Evolutionary conservation across 2,329 filamentous ascomycete genomes (phyloP).

Genomic region (Cladophialophora psammophila): DNA sequence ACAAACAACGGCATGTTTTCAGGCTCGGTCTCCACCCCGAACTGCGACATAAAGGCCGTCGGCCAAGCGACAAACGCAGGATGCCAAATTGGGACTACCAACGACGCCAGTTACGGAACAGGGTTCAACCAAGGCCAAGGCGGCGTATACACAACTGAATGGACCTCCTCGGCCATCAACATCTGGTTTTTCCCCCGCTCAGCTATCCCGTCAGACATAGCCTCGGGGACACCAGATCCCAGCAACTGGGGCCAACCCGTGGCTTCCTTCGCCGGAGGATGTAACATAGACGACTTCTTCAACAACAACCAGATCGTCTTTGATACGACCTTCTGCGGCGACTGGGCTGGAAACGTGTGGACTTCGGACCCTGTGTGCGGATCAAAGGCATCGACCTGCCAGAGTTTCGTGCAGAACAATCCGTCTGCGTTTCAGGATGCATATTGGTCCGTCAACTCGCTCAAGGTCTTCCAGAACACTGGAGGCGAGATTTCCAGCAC

Average conservation of each 20-base stretch:
- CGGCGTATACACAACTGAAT: conserved; percentile 77
- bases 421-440: conserved; percentile 73
- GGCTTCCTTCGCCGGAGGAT: conserved; percentile 73
- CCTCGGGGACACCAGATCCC: conserved; percentile 67
- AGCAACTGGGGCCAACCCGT: conserved; percentile 71
- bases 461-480: conserved; percentile 35
- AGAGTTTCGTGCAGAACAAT: conserved; percentile 74
- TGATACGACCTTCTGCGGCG: conserved; percentile 85
- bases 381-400: conserved; percentile 69
- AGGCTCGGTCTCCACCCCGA: conserved; percentile 56
- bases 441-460: conserved; percentile 54
- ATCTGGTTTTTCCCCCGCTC: conserved; percentile 84
- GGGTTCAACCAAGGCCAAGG: conserved; percentile 75
- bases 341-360: conserved; percentile 83
- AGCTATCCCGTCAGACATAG: conserved; percentile 70
- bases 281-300: conserved; percentile 76
- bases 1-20: conserved; percentile 54
- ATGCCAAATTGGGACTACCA: conserved; percentile 63
- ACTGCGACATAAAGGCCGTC: conserved; percentile 64
- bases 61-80: conserved; percentile 60
- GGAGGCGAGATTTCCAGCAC: conserved; percentile 6
- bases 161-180: conserved; percentile 74
- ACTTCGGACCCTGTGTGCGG: conserved; percentile 63
- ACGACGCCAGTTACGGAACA: conserved; percentile 67
- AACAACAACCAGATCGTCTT: conserved; percentile 76